Base-by-base conservation (phyloP, 2,329 filamentous ascomycete genomes). In the Colletotrichum agaves region DNA sequence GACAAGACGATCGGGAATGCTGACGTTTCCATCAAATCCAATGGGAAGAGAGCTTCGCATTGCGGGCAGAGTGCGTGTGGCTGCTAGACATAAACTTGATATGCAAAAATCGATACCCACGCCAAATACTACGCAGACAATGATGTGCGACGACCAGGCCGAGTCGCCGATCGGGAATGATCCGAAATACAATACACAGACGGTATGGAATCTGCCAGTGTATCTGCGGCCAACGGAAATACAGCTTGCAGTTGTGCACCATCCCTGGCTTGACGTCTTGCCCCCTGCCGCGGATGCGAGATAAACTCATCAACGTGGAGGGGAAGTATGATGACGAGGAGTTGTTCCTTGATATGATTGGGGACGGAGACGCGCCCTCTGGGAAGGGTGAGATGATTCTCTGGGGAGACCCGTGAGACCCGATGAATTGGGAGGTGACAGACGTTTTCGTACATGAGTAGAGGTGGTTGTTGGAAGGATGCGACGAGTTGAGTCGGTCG, bases 361-460 rank as follows among this genome's bases (percentile, higher is more conserved):
- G 65, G 4, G 19, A 41, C 23, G 47, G 27, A 13, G 37, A 55
- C 37, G 52, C 52, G 53, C 62, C 44, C n/a, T 52, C 35, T 23
- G 55, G 44, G 13, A 71, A 71, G 56, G 73, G 76, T 12, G 78
- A 75, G 3, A 52, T 86, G 2, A 76, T 86, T 17, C 80, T 85
- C 1, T 86, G 84, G 84, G 82, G 83, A 0, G 80, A 83, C 5
- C 76, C 84, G 0, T 81, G 78, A 74, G 78, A 85, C 43, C 62
- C 76, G 1, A 65, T 68, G 0, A 81, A 77, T 15, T 87, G 84
- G 85, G 85, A 87, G 67, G 75, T 82, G 3, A 84, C 79, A 0
- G 76, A 78, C 15, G 63, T 63, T 0, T 86, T 87, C 70, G 69
- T 81, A 1, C 74, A 72, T 41, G 85, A 84, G 68, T 87, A 82